A percentile compares a stretch with the other conserved stretches of the same genome.
These are phyloP conservation scores for Xerocomus minutiporus DNA, from an alignment of 1,284 basidiomycete genomes.

Conservation along the genomic window DNA sequence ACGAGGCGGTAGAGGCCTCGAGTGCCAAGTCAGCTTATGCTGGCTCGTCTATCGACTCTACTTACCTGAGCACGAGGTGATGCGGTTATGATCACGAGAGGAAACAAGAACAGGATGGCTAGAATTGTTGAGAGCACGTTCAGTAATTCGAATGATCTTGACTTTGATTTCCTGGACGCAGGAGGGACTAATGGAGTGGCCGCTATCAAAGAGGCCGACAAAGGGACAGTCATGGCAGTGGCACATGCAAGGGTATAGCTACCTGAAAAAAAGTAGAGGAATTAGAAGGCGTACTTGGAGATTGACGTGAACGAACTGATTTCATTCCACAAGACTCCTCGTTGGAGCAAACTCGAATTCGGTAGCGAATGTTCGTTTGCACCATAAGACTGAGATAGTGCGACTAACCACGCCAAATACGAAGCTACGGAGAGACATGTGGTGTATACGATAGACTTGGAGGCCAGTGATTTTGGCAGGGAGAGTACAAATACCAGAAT, in stretches of 20 bases:
- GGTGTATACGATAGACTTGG: conserved; percentile 49
- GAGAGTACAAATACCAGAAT: conserved; percentile 47
- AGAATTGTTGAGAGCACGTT: conserved; percentile 48
- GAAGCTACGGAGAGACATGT: conserved; percentile 54
- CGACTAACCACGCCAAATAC: conserved; percentile 57
- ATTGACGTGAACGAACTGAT: conserved; percentile 46
- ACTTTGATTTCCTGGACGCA: conserved; percentile 43
- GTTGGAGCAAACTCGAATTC: conserved; percentile 36
- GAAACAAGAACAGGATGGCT: conserved; percentile 50
- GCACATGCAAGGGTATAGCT: conserved; percentile 62
- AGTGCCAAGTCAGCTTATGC: conserved; percentile 10
- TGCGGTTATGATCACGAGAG: conserved; percentile 52
- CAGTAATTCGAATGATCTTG: conserved; percentile 55
- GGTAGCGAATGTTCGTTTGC: conserved; percentile 38
- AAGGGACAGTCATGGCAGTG: conserved; percentile 56
- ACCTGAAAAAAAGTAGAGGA: conserved; percentile 13
- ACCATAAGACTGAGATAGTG: conserved; percentile 46
- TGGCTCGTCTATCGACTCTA: neutral
- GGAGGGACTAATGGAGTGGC: conserved; percentile 32
- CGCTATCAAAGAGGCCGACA: conserved; percentile 57
- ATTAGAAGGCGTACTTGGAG: conserved; percentile 5
- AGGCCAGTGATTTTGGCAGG: conserved; percentile 48
- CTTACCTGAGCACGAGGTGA: conserved; percentile 41
- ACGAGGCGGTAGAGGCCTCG: conserved; percentile 24
- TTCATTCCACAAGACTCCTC: conserved; percentile 57